Evolutionary conservation across 768 basidiomycete genomes (phyloP), one percentile per base, ranked within the genome.

Genomic region (Pleurotus cornucopiae): DNA sequence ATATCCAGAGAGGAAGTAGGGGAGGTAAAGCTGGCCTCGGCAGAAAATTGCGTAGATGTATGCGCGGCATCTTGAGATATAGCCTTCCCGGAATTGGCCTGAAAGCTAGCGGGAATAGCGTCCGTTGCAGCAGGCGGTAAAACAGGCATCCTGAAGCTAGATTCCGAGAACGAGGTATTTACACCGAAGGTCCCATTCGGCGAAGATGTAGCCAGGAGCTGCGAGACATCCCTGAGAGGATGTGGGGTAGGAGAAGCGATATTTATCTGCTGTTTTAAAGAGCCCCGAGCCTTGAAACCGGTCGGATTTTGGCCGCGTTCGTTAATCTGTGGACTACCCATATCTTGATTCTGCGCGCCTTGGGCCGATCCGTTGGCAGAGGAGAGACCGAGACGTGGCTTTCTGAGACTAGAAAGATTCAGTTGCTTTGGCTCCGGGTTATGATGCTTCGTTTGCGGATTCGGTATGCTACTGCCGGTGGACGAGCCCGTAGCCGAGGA

Each of bases 321-420:
- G 26, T 23, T 53, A 2, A 2, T n/a, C 13, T 53, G n/a, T 9
- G 39, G 51, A 14, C 39, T 38, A 53, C 39, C 37, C 16, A 16
- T 11, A 38, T 21, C 38, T 21, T 25, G 51, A 41, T 39, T 41
- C 25, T 53, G 37, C n/a, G 14, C 14, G 38, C 41, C 41, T 37
- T 11, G 21, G 5, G 11, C 18, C 13, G 34, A 6, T 11, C 16
- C 39, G n/a, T 9, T 34, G 9, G 11, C 30, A 34, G 30, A 11
- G 30, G 30, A 34, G 9, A 18, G 37, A 12, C 20, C 16, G 14
- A 1, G 37, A 9, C 51, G 51, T 16, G 51, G 51, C 41, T 53
- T 53, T 39, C 41, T 53, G 37, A 53, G 41, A 23, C 51, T 53
- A 11, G 51, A 53, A 13, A 53, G 51, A n/a, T 53, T 53, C 39